Evolutionary conservation across 2,329 filamentous ascomycete genomes (phyloP).

Genomic region (Fusarium sp.): DNA sequence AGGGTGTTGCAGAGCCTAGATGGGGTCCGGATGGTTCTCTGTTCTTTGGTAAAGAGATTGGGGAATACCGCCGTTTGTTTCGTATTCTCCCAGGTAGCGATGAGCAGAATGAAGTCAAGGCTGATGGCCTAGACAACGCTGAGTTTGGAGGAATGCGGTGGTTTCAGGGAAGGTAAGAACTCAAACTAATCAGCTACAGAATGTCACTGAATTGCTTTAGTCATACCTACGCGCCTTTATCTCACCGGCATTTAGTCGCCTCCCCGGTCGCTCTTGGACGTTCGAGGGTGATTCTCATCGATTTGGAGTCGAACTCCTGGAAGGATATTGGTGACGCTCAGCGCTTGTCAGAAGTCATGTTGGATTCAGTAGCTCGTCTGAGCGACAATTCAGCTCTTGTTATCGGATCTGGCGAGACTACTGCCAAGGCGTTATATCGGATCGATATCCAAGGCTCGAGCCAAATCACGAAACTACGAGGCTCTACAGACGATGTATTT

Average conservation of each 20-base stretch:
- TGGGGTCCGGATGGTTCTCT: conserved; percentile 66
- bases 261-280: conserved; percentile 52
- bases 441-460: conserved; percentile 50
- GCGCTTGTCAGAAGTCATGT: conserved; percentile 52
- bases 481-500: conserved; percentile 54
- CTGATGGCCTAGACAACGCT: conserved; percentile 58
- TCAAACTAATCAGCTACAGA: fast-evolving
- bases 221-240: conserved; percentile 58
- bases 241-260: conserved; percentile 54
- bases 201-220: conserved; percentile 44
- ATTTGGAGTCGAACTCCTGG: conserved; percentile 54
- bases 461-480: conserved; percentile 51
- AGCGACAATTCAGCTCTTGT: conserved; percentile 56
- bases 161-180: conserved; percentile 52
- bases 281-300: conserved; percentile 56
- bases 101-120: conserved; percentile 49
- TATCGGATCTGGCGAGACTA: conserved; percentile 54
- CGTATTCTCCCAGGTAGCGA: conserved; percentile 51
- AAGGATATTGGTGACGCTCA: conserved; percentile 51
- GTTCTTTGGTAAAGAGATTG: conserved; percentile 63
- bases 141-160: conserved; percentile 57
- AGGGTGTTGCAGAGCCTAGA: conserved; percentile 64
- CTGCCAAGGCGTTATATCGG: conserved; percentile 55
- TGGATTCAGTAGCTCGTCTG: conserved; percentile 55
- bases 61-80: conserved; percentile 65